phyloP scores from a whole-genome alignment of 805 yeast species.

The Saturnispora kantuleensis region DNA sequence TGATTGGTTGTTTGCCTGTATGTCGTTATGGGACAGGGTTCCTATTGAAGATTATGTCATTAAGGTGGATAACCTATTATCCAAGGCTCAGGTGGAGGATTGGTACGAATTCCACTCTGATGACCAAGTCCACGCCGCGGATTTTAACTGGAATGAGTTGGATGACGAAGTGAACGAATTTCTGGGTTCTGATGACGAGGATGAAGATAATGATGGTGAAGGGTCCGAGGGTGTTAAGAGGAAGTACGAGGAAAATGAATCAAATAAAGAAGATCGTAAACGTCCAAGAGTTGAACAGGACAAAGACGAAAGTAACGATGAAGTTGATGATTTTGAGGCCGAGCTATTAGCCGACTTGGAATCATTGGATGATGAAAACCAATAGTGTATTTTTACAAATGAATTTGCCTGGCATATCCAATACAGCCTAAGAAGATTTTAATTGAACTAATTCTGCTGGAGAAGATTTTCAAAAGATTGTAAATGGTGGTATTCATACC shows the following conservation, averaged over 20 bases:
- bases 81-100: constrained; percentile 36
- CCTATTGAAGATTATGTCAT: constrained; percentile 53
- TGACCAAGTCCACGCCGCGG: constrained; percentile 32
- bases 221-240: constrained; percentile 17
- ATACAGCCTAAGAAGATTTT: too few species aligned
- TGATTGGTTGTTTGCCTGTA: constrained; percentile 85
- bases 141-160: constrained; percentile 42
- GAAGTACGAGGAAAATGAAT: constrained; percentile 11
- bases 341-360: constrained; percentile 15
- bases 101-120: constrained; percentile 31
- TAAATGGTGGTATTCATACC: too few species aligned
- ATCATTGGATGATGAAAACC: constrained; percentile 16
- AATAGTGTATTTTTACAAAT: constrained; percentile 8
- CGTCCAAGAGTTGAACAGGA: not conserved
- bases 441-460: too few species aligned
- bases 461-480: too few species aligned
- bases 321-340: constrained; percentile 23
- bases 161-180: constrained; percentile 49
- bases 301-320: constrained; percentile 14
- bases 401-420: too few species aligned
- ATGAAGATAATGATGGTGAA: constrained; percentile 19
- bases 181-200: constrained; percentile 35
- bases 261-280: not conserved
- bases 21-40: constrained; percentile 66
- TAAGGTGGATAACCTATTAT: constrained; percentile 37